A percentile compares a stretch with the other conserved stretches of the same genome.
Evolutionary conservation across 176 grass and related monocot species (phyloP).

Genomic region (Lolium rigidum): DNA sequence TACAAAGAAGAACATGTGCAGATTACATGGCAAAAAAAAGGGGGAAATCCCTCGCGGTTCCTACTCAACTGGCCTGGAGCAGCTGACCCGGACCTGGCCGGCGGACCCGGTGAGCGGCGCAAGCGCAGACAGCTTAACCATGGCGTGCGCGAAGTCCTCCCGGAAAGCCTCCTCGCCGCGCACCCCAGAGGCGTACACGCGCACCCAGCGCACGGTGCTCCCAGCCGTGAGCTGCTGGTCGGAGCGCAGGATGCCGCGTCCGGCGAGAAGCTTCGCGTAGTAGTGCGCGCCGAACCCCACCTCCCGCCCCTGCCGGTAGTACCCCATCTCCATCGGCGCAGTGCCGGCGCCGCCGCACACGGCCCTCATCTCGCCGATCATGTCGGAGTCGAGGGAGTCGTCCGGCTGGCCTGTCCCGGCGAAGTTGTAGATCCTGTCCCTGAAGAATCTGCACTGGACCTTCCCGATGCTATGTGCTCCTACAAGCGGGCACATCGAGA

Average conservation of each 20-base stretch:
- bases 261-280: slow-evolving; percentile 49
- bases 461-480: slow-evolving; percentile 76
- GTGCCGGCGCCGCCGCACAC: slow-evolving; percentile 31
- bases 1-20: too few relatives aligned
- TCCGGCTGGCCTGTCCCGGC: slow-evolving; percentile 47
- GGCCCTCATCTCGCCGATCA: slow-evolving; percentile 63
- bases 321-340: slow-evolving; percentile 56
- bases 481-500: not conserved
- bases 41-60: not conserved
- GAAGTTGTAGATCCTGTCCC: slow-evolving; percentile 59
- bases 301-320: slow-evolving; percentile 53
- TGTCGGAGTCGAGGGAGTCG: slow-evolving; percentile 53
- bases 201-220: slow-evolving; percentile 67
- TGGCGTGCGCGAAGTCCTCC: slow-evolving; percentile 63
- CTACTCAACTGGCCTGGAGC: slow-evolving; percentile 22
- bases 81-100: slow-evolving; percentile 47
- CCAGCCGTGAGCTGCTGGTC: slow-evolving; percentile 81
- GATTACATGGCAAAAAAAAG: too few relatives aligned
- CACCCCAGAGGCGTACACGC: slow-evolving; percentile 45
- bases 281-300: slow-evolving; percentile 68
- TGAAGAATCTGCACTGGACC: slow-evolving; percentile 63
- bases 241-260: slow-evolving; percentile 55
- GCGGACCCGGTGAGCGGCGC: slow-evolving; percentile 41
- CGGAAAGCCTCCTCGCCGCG: slow-evolving; percentile 52
- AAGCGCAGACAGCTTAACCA: slow-evolving; percentile 63